These are phyloP conservation scores for Paradendryphiella salina DNA, from an alignment of 2,329 filamentous ascomycete species.

Conservation along the genomic window DNA sequence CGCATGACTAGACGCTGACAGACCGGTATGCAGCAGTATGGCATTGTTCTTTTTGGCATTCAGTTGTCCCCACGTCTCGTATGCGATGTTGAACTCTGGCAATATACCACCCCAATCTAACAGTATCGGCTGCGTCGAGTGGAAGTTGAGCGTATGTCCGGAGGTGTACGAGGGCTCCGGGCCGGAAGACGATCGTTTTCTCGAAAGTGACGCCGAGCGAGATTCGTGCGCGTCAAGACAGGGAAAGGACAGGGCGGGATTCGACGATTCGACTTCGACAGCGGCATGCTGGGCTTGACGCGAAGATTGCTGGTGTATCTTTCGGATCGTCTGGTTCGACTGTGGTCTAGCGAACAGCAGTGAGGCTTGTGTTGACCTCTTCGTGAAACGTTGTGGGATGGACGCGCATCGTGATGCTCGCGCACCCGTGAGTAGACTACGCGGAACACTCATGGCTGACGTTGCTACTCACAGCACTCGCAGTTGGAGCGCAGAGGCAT, in stretches of 20 bases:
- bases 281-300: conserved; percentile 33
- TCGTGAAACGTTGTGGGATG: conserved; percentile 8
- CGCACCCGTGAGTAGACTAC: conserved; percentile 33
- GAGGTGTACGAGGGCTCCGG: conserved; percentile 94
- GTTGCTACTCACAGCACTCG: not conserved
- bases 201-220: conserved; percentile 69
- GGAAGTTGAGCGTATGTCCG: conserved; percentile 78
- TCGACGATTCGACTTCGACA: conserved; percentile 40
- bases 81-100: conserved; percentile 84
- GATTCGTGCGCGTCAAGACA: conserved; percentile 50
- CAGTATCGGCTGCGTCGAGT: conserved; percentile 71
- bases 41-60: conserved; percentile 83
- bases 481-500: conserved; percentile 5
- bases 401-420: conserved; percentile 23
- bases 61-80: conserved; percentile 86
- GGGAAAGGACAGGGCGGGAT: conserved; percentile 48
- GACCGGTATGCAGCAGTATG: conserved; percentile 87
- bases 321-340: conserved; percentile 28
- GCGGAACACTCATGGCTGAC: conserved; percentile 38
- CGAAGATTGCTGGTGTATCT: conserved; percentile 37
- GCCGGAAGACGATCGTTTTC: conserved; percentile 69
- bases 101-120: conserved; percentile 96
- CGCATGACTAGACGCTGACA: conserved; percentile 96
- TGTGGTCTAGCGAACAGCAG: conserved; percentile 23
- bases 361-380: conserved; percentile 11